Evolutionary conservation across 129 eudicot genomes (phyloP), one percentile per base, ranked within the genome.

Genomic region (Pulicaria dysenterica): DNA sequence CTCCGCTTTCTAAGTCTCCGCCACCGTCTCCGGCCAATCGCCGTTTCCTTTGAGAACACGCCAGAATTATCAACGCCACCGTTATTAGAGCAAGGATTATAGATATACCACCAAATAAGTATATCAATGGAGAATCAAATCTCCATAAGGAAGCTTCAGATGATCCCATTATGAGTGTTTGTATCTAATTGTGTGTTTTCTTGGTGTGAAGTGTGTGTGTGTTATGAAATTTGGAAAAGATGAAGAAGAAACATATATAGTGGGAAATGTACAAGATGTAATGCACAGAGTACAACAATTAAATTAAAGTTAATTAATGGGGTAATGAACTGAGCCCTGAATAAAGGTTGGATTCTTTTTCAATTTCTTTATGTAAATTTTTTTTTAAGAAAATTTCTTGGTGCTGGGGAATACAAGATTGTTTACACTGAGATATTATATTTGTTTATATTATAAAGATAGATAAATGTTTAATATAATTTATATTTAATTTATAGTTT

Each of bases 101-200:
- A 5, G 83, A 80, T 41, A 88, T 69, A 3, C 95, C 86, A 6
- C 83, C 90, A 51, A 82, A 88, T 13, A 88, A 40, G 51, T 88
- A 88, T 41, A 88, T 82, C 42, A 85, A 49, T 51, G 88, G 88
- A 14, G 90, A 85, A 58, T 85, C 83, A 83, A 85, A 82, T 45
- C 78, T 76, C 86, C 86, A 80, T 17, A 77, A 64, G 0, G 77
- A 13, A 36, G 64, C 42, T 54, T 16, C 15, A 36, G 82, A 78
- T 78, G 76, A 70, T 19, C 60, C 77, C 82, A 78, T 78, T 78
- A 19, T 57, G 44, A 7, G 5, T 50, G 3, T 62, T 58, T 61
- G 68, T 69, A 4, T 58, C 5, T 49, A 14, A 59, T 16, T 76
- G 64, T 69, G 58, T 69, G 38, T 72, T 4, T 34, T 49, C 13